Evolutionary conservation across 352 stramenopile genomes (phyloP).

Genomic region (Pythium grandisporangium): DNA sequence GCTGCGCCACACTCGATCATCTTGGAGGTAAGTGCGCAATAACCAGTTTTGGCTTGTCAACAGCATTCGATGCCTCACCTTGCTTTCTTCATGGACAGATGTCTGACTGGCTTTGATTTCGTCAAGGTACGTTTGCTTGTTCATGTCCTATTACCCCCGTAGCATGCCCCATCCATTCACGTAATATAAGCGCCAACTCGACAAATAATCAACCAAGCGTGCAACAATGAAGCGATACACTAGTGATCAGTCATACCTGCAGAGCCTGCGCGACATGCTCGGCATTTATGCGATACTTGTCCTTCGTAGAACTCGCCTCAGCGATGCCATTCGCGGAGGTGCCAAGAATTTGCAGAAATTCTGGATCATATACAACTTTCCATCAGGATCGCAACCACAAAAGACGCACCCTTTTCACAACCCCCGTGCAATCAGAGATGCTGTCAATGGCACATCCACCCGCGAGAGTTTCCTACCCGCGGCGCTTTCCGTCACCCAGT

Average conservation of each 20-base stretch:
- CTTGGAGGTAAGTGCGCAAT: no score
- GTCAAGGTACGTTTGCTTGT: neutral
- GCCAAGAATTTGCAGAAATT: conserved; percentile 38
- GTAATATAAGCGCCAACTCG: neutral
- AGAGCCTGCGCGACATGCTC: conserved; percentile 49
- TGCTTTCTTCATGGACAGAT: no score
- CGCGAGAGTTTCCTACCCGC: conserved; percentile 12
- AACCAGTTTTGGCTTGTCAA: no score
- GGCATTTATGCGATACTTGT: conserved; percentile 62
- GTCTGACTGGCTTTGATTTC: conserved; percentile 8
- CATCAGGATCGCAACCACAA: no score
- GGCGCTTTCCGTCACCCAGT: conserved; percentile 55
- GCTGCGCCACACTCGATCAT: no score
- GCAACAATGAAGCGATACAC: neutral
- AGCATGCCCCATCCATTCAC: neutral
- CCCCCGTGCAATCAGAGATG: neutral
- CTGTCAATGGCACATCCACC: neutral
- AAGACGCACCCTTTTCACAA: no score
- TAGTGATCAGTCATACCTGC: conserved; percentile 15
- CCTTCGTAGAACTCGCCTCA: conserved; percentile 32
- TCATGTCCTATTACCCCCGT: neutral
- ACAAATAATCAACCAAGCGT: no score
- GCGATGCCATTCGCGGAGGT: conserved; percentile 41
- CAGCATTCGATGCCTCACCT: no score
- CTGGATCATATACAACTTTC: no score